phyloP scores from a whole-genome alignment of 2,329 filamentous ascomycete species.

The Sporothrix brasiliensis region DNA sequence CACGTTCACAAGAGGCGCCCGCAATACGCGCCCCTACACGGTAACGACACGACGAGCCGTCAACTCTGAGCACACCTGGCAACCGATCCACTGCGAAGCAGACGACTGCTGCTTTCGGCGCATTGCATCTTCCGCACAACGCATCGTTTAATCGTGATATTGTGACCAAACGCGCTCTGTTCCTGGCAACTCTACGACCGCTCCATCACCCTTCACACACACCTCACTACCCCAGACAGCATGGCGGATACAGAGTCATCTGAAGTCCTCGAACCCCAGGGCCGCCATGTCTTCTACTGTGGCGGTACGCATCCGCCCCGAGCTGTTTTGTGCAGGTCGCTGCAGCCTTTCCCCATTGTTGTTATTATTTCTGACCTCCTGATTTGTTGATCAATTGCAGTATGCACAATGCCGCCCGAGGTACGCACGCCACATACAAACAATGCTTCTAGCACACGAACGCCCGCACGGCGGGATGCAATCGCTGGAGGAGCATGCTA shows the following conservation, averaged over 20 bases:
- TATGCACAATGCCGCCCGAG: slow-evolving; percentile 68
- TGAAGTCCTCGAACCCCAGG: slow-evolving; percentile 54
- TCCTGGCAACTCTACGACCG: not conserved
- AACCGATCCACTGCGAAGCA: not conserved
- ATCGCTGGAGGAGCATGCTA: not conserved
- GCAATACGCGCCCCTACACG: not conserved
- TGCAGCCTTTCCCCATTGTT: no score
- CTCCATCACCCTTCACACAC: not conserved
- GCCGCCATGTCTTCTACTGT: slow-evolving; percentile 59
- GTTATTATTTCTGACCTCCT: not conserved
- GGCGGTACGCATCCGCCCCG: slow-evolving; percentile 53
- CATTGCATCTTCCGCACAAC: not conserved
- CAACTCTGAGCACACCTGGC: not conserved
- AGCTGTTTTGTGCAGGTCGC: no score
- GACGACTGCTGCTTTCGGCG: slow-evolving; percentile 12
- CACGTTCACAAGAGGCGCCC: not conserved
- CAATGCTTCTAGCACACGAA: not conserved
- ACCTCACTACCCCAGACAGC: slow-evolving; percentile 29
- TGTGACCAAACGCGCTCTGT: not conserved
- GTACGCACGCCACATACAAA: slow-evolving; percentile 46
- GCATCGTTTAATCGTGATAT: not conserved
- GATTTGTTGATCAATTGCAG: slow-evolving; percentile 45
- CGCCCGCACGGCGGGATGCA: not conserved
- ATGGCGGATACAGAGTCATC: slow-evolving; percentile 60
- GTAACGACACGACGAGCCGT: not conserved